These are phyloP conservation scores for Chaetomidium leptoderma DNA, from an alignment of 495 filamentous ascomycete genomes.

Conservation along the genomic window DNA sequence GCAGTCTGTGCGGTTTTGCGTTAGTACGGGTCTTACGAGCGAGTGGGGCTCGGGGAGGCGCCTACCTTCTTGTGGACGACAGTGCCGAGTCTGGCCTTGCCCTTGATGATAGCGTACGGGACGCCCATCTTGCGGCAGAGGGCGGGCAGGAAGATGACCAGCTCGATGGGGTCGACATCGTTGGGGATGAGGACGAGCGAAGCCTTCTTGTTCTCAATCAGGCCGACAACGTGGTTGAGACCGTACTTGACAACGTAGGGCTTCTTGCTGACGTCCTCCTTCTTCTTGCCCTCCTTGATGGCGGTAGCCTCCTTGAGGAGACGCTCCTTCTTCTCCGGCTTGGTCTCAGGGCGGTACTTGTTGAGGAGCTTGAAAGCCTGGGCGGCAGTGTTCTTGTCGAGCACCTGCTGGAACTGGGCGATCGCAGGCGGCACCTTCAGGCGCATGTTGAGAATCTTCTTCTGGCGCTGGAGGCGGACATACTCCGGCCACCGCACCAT, in stretches of 20 bases:
- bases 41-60: not conserved
- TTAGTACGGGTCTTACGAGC: constrained; percentile 23
- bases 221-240: constrained; percentile 98
- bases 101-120: constrained; percentile 98
- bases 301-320: constrained; percentile 95
- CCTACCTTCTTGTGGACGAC: constrained; percentile 98
- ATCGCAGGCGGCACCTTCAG: constrained; percentile 98
- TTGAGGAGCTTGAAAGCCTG: constrained; percentile 97
- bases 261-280: constrained; percentile 99
- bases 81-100: constrained; percentile 97
- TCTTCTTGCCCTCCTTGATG: constrained; percentile 97
- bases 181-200: constrained; percentile 95
- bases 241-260: constrained; percentile 99
- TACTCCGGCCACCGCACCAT: constrained; percentile 99
- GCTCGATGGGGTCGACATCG: constrained; percentile 99
- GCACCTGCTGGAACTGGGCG: constrained; percentile 92
- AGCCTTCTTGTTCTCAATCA: constrained; percentile 99
- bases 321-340: constrained; percentile 99
- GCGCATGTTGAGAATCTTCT: constrained; percentile 98
- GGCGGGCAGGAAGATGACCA: constrained; percentile 98
- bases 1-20: constrained; percentile 65
- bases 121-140: constrained; percentile 99
- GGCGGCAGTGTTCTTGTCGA: constrained; percentile 97
- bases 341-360: constrained; percentile 99
- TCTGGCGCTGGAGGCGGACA: constrained; percentile 98